These are phyloP conservation scores for Phallus indusiatus DNA, from an alignment of 768 basidiomycete genomes.

Conservation along the genomic window DNA sequence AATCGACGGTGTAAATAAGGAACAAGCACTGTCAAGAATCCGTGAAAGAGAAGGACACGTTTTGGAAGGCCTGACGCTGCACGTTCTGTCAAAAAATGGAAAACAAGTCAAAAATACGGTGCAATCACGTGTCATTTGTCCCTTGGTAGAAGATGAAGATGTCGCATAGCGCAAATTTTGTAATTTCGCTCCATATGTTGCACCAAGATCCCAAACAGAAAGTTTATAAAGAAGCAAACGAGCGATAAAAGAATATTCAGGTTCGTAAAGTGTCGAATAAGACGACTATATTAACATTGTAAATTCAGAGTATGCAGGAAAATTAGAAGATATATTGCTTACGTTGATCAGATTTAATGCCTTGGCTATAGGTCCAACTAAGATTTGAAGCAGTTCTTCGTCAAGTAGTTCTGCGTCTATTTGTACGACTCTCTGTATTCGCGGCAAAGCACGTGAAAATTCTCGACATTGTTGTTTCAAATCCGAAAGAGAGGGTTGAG, in stretches of 20 bases:
- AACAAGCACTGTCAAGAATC: slow-evolving; percentile 58
- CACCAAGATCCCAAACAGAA: slow-evolving; percentile 71
- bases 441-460: slow-evolving; percentile 24
- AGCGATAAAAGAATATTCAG: slow-evolving; percentile 63
- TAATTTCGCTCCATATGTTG: slow-evolving; percentile 75
- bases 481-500: slow-evolving; percentile 42
- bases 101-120: slow-evolving; percentile 14
- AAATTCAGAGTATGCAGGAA: slow-evolving; percentile 5
- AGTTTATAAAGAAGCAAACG: slow-evolving; percentile 69
- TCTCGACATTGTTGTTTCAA: slow-evolving; percentile 34
- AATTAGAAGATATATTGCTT: slow-evolving; percentile 18
- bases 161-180: slow-evolving; percentile 61
- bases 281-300: slow-evolving; percentile 49
- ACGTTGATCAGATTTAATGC: slow-evolving; percentile 64
- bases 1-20: slow-evolving; percentile 76
- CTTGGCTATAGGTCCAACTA: slow-evolving; percentile 73
- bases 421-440: slow-evolving; percentile 77
- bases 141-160: slow-evolving; percentile 23
- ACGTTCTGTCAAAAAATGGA: not conserved
- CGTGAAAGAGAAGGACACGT: slow-evolving; percentile 54
- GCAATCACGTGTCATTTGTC: slow-evolving; percentile 21
- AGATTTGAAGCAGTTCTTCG: slow-evolving; percentile 70
- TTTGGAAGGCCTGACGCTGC: slow-evolving; percentile 60
- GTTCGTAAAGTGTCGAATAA: too few relatives aligned
- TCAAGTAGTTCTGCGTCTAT: slow-evolving; percentile 89